Evolutionary conservation across 495 filamentous ascomycete genomes (phyloP).

Genomic region (Aspergillus mulundensis): DNA sequence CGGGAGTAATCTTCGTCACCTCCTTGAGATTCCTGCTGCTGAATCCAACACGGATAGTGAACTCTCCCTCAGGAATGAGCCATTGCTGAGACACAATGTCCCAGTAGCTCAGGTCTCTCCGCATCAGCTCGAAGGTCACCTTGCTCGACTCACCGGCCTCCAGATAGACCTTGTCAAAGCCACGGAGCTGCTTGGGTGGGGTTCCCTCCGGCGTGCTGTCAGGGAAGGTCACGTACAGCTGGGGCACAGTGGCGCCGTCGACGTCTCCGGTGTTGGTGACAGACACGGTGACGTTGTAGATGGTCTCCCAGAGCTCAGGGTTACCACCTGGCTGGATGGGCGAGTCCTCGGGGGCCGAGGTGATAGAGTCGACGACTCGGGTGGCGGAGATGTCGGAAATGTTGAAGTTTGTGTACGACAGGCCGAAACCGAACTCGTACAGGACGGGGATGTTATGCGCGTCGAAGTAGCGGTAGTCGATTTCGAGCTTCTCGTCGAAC

Average conservation of each 20-base stretch:
- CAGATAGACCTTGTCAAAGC: conserved; percentile 59
- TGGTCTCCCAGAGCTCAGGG: conserved; percentile 52
- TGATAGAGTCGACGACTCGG: not conserved
- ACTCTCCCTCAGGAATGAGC: conserved; percentile 43
- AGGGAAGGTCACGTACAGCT: conserved; percentile 46
- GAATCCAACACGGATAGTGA: conserved; percentile 48
- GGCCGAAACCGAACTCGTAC: conserved; percentile 67
- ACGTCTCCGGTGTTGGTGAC: conserved; percentile 53
- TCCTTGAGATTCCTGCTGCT: conserved; percentile 1
- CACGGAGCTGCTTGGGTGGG: conserved; percentile 58
- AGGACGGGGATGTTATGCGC: conserved; percentile 50
- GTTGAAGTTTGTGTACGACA: conserved; percentile 62
- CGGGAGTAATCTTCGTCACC: not conserved
- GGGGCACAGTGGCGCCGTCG: conserved; percentile 53
- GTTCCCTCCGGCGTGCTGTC: conserved; percentile 28
- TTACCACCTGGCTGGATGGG: conserved; percentile 53
- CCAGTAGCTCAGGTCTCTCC: conserved; percentile 67
- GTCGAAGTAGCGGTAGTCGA: conserved; percentile 69
- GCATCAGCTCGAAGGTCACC: conserved; percentile 53
- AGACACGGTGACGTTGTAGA: conserved; percentile 45
- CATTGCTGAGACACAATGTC: conserved; percentile 57
- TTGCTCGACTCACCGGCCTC: conserved; percentile 35
- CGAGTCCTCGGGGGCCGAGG: conserved; percentile 7
- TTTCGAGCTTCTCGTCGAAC: conserved; percentile 50
- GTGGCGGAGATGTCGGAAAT: conserved; percentile 34